Conservation (phyloP, 495 filamentous ascomycete species). For the Rhizodiscina lignyota region DNA sequence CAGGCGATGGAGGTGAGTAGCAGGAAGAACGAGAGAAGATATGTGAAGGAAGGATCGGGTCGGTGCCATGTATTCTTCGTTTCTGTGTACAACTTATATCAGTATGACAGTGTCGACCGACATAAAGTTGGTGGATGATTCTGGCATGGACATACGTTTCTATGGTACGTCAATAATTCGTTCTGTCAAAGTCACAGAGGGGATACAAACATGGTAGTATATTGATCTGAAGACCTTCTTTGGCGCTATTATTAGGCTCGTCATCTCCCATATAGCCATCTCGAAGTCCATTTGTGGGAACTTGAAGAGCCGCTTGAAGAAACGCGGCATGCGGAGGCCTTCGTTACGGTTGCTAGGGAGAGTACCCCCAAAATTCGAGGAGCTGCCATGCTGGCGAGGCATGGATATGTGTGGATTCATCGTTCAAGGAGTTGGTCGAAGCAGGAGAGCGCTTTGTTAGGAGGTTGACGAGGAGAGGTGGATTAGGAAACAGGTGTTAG, state of each 20-base stretch:
- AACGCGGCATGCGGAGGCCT: slow-evolving; percentile 31
- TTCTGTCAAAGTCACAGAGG: background rate
- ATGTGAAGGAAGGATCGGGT: slow-evolving; percentile 61
- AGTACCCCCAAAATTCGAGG: slow-evolving; percentile 35
- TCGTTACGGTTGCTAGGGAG: slow-evolving; percentile 31
- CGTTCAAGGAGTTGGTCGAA: too few relatives aligned
- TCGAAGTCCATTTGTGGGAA: slow-evolving; percentile 30
- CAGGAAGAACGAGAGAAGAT: slow-evolving; percentile 59
- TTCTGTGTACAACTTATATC: slow-evolving; percentile 26
- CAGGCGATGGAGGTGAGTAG: slow-evolving; percentile 57
- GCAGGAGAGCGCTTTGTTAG: too few relatives aligned
- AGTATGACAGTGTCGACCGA: slow-evolving; percentile 2
- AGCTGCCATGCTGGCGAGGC: slow-evolving; percentile 39
- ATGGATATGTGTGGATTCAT: slow-evolving; percentile 51
- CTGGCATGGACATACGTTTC: slow-evolving; percentile 37
- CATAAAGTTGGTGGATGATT: background rate
- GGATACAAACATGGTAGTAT: slow-evolving; percentile 51
- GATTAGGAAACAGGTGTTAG: too few relatives aligned
- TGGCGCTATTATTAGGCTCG: slow-evolving; percentile 50
- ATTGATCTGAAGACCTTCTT: slow-evolving; percentile 66
- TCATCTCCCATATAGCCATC: slow-evolving; percentile 73
- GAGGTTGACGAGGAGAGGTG: background rate
- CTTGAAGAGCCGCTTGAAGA: slow-evolving; percentile 30
- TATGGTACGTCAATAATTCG: slow-evolving; percentile 15
- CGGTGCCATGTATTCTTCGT: slow-evolving; percentile 67